phyloP scores from a whole-genome alignment of 2,329 filamentous ascomycete genomes.

The Conoideocrella luteorostrata region DNA sequence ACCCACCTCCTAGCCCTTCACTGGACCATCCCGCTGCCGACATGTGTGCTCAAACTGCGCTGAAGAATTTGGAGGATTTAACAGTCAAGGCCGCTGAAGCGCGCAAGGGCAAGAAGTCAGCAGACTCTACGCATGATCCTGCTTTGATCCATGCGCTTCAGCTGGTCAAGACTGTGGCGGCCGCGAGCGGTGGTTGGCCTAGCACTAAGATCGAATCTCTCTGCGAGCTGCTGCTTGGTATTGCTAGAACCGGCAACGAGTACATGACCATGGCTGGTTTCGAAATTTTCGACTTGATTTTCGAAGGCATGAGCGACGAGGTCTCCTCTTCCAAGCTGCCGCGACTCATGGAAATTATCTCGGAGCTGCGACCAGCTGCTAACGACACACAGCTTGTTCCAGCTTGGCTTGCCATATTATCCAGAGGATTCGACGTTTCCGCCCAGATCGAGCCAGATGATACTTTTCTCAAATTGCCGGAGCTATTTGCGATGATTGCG shows the following conservation, averaged over 20 bases:
- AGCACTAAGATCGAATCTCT: slow-evolving; percentile 91
- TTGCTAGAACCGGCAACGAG: slow-evolving; percentile 86
- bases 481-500: slow-evolving; percentile 73
- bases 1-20: slow-evolving; percentile 82
- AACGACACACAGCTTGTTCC: slow-evolving; percentile 93
- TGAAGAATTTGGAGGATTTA: slow-evolving; percentile 72
- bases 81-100: slow-evolving; percentile 55
- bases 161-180: slow-evolving; percentile 81
- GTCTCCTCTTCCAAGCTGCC: slow-evolving; percentile 85
- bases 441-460: slow-evolving; percentile 84
- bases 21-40: slow-evolving; percentile 92
- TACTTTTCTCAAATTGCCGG: slow-evolving; percentile 84
- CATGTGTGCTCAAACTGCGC: slow-evolving; percentile 88
- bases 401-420: slow-evolving; percentile 93
- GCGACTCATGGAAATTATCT: slow-evolving; percentile 82
- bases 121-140: slow-evolving; percentile 63
- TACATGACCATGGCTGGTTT: slow-evolving; percentile 95
- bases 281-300: slow-evolving; percentile 96
- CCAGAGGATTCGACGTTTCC: slow-evolving; percentile 88
- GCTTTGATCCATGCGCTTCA: slow-evolving; percentile 87
- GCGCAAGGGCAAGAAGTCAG: slow-evolving; percentile 58
- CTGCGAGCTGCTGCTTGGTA: slow-evolving; percentile 81
- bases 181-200: slow-evolving; percentile 87
- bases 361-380: slow-evolving; percentile 81
- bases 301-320: slow-evolving; percentile 83